Conservation (phyloP, 2,329 filamentous ascomycete genomes). For the Aspergillus ochraceus region DNA sequence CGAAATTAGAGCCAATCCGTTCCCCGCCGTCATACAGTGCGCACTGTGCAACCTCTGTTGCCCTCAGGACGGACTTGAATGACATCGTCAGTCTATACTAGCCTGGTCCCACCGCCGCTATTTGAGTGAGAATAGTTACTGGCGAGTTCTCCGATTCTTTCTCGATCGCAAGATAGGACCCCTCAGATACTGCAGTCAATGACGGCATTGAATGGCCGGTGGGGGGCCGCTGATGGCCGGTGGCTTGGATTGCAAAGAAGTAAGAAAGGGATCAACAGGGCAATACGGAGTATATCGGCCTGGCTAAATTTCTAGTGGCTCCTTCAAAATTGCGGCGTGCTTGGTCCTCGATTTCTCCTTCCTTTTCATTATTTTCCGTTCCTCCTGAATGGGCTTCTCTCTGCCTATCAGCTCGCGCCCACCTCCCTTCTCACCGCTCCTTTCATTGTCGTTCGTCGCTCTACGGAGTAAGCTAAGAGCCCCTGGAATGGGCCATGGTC, state of each 20-base stretch:
- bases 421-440: conserved; percentile 19
- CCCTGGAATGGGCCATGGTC: conserved; percentile 10
- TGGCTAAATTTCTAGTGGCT: neutral
- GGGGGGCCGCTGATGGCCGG: neutral
- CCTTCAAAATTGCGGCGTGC: neutral
- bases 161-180: neutral
- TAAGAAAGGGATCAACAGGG: conserved; percentile 1
- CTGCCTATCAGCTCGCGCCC: neutral
- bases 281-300: neutral
- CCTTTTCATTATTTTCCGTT: neutral
- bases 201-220: neutral
- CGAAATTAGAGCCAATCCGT: neutral
- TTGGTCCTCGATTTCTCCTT: neutral
- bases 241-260: neutral
- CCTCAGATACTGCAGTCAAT: neutral
- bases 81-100: conserved; percentile 5
- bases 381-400: conserved; percentile 3
- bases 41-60: neutral
- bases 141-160: neutral
- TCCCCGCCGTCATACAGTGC: neutral
- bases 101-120: conserved; percentile 4
- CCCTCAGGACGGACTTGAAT: neutral
- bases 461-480: conserved; percentile 11
- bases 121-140: neutral
- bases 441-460: conserved; percentile 9